These are phyloP conservation scores for Magnolia kwangsiensis DNA, from an alignment of 164 flowering plant species.

Conservation along the genomic window DNA sequence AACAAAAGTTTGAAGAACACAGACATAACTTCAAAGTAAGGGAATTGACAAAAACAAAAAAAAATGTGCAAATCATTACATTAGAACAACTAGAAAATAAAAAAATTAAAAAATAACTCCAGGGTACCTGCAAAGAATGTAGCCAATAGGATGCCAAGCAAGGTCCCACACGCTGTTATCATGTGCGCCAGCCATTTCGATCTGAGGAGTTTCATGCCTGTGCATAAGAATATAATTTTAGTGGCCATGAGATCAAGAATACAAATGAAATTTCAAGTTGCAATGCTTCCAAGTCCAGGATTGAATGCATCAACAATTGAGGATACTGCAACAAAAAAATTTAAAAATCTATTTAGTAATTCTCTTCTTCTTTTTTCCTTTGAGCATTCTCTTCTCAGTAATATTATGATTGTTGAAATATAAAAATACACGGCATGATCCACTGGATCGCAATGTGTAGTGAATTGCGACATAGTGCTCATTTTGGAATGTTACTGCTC, in stretches of 20 bases:
- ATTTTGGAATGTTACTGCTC: too few relatives aligned
- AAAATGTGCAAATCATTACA: neutral
- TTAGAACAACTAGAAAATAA: neutral
- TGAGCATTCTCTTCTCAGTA: neutral
- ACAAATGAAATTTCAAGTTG: neutral
- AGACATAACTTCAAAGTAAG: neutral
- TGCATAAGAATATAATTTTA: slow-evolving; percentile 9
- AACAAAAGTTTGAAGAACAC: neutral
- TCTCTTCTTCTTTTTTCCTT: neutral
- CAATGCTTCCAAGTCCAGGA: neutral
- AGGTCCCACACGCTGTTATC: slow-evolving; percentile 98
- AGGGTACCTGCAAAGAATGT: slow-evolving; percentile 85
- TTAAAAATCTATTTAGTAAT: too few relatives aligned
- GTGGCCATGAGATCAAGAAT: neutral
- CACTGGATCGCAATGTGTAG: neutral
- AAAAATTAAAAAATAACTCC: neutral
- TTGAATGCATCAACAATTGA: neutral
- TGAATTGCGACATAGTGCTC: neutral
- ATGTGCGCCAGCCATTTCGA: slow-evolving; percentile 81
- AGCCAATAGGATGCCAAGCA: slow-evolving; percentile 99
- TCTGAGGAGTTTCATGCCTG: slow-evolving; percentile 97
- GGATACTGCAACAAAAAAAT: neutral
- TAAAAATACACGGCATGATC: neutral
- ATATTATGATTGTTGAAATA: neutral
- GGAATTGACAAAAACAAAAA: neutral